Base-by-base conservation (phyloP, 192 early-diverging fungal species). In the Diversispora eburnea region DNA sequence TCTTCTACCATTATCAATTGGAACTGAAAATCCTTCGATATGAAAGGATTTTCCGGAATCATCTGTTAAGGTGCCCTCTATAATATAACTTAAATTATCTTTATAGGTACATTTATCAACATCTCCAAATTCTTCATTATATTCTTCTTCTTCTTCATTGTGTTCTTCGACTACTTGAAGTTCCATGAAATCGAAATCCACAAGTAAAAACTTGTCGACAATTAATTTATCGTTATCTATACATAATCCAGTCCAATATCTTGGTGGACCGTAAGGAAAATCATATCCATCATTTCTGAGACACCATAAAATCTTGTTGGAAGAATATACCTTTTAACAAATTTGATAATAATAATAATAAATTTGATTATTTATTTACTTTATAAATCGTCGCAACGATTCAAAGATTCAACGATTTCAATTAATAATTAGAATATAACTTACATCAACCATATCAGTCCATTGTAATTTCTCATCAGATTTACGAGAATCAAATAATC, bases 381-480 rank as follows among this genome's bases (percentile, higher is more conserved):
- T 10, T 49, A 49, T 10, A 10, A 49, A 49, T 49, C 3, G 48
- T 33, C 25, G 25, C 25, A 33, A 33, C 25, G 25, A 33, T 33
- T 33, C 25, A 33, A 33, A 33, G 25, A 33, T 33, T 33, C 25
- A 33, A 33, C 25, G 25, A 33, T 33, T 33, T 33, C 25, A 33
- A 33, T 2, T 33, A 33, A 33, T 33, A 33, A 33, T 33, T 33
- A 33, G 51, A 46, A 63, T 39, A 4, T 33, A 33, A 39, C 66
- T 39, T 52, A 67, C 66, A 67, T 67, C 66, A 67, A 67, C 48
- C 66, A 67, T 67, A 54, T 67, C 48, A 8, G 49, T 67, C 66
- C 66, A 67, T 67, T 52, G 49, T 54, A 67, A 52, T 48, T 48
- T 52, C 52, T 67, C 39, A 52, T 67, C 66, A 49, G 19, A 25